Evolutionary conservation across 2,329 filamentous ascomycete genomes (phyloP).

Genomic region (Trichophyton benhamiae): DNA sequence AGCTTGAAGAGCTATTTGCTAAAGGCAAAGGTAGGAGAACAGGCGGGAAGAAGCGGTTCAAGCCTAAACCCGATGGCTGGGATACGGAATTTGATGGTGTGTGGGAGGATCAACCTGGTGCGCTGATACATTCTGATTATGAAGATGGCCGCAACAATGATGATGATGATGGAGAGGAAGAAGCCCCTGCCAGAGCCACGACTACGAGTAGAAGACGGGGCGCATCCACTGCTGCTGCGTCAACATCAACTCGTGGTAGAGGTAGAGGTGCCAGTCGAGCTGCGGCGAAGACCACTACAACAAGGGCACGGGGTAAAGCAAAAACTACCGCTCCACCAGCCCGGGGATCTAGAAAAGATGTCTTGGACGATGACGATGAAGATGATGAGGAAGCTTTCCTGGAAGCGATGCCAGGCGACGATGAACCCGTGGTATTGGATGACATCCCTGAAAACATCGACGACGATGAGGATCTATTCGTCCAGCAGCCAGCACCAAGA

Average conservation of each 20-base stretch:
- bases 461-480: slow-evolving; percentile 27
- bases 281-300: slow-evolving; percentile 25
- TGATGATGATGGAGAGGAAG: slow-evolving; percentile 37
- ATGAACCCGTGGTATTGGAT: slow-evolving; percentile 30
- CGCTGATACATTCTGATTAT: slow-evolving; percentile 44
- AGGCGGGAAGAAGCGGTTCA: slow-evolving; percentile 46
- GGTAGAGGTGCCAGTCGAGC: slow-evolving; percentile 15
- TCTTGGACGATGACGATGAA: slow-evolving; percentile 8
- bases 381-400: slow-evolving; percentile 22
- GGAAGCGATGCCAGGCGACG: slow-evolving; percentile 15
- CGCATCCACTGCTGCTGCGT: slow-evolving; percentile 26
- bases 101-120: slow-evolving; percentile 70
- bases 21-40: slow-evolving; percentile 45
- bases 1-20: slow-evolving; percentile 58
- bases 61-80: slow-evolving; percentile 68
- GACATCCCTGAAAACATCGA: slow-evolving; percentile 18
- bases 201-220: slow-evolving; percentile 24
- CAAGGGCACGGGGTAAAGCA: slow-evolving; percentile 22
- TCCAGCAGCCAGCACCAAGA: slow-evolving; percentile 21
- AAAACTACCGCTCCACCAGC: slow-evolving; percentile 16
- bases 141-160: slow-evolving; percentile 36
- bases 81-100: slow-evolving; percentile 78
- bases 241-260: slow-evolving; percentile 29
- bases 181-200: slow-evolving; percentile 22
- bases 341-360: neutral